These are phyloP conservation scores for Porphyrellus cyaneotinctus DNA, from an alignment of 768 basidiomycete genomes.

Conservation along the genomic window DNA sequence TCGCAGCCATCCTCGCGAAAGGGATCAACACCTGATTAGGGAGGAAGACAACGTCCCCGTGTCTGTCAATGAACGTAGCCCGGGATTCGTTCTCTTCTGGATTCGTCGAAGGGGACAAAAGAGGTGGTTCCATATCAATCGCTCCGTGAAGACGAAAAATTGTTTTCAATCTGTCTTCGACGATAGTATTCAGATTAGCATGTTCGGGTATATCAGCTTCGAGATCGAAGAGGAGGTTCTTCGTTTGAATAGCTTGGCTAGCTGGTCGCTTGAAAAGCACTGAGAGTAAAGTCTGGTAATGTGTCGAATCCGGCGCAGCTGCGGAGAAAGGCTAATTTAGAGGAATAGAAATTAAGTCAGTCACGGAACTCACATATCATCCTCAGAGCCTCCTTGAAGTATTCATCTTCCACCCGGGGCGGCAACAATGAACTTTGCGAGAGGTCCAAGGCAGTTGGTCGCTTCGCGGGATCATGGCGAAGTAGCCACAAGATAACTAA, in stretches of 20 bases:
- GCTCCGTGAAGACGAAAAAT: constrained; percentile 90
- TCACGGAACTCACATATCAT: constrained; percentile 57
- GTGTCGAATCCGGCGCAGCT: constrained; percentile 80
- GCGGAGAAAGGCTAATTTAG: neutral
- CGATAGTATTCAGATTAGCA: constrained; percentile 65
- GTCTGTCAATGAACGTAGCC: constrained; percentile 74
- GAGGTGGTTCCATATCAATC: constrained; percentile 78
- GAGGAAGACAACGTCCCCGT: constrained; percentile 70
- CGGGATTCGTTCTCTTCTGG: constrained; percentile 60
- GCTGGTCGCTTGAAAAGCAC: constrained; percentile 74
- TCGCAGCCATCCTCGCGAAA: constrained; percentile 81
- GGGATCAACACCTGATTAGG: constrained; percentile 70
- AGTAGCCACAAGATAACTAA: constrained; percentile 78
- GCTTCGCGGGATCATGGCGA: constrained; percentile 71
- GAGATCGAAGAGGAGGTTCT: constrained; percentile 71
- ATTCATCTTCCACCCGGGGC: constrained; percentile 74
- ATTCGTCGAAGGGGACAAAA: constrained; percentile 72
- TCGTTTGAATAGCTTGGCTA: constrained; percentile 55
- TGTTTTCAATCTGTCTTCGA: constrained; percentile 68
- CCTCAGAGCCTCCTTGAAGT: constrained; percentile 73
- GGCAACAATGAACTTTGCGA: constrained; percentile 78
- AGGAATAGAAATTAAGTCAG: neutral
- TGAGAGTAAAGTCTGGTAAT: constrained; percentile 73
- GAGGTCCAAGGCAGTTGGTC: constrained; percentile 81
- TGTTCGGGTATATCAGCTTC: constrained; percentile 67